phyloP scores from a whole-genome alignment of 116 monocot species.

The Dioscorea cayenensis region DNA sequence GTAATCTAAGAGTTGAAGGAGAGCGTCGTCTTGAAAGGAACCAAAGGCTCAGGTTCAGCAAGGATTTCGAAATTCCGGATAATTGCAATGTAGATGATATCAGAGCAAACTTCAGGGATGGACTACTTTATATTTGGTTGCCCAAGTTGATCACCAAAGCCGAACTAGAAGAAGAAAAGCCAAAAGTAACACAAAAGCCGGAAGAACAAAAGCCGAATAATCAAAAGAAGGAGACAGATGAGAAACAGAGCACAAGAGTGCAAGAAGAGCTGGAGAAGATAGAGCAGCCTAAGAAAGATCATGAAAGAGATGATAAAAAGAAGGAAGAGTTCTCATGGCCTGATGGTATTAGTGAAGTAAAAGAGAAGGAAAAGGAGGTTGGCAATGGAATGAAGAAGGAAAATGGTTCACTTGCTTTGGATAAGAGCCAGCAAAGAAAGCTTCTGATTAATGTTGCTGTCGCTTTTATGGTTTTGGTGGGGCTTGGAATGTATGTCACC shows the following conservation, averaged over 20 bases:
- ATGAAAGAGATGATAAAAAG: background rate
- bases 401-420: background rate
- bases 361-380: background rate
- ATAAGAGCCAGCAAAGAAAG: background rate
- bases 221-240: background rate
- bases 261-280: background rate
- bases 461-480: background rate
- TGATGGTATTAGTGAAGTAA: background rate
- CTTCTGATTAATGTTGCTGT: constrained; percentile 2
- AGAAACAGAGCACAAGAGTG: background rate
- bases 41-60: constrained; percentile 27
- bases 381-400: background rate
- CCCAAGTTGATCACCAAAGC: background rate
- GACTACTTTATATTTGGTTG: constrained; percentile 10
- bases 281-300: background rate
- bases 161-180: background rate
- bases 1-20: constrained; percentile 2
- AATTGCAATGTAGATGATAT: constrained; percentile 18
- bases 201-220: too few species aligned
- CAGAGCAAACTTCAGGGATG: constrained; percentile 39
- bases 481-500: background rate
- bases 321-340: background rate
- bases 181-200: background rate
- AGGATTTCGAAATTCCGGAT: constrained; percentile 30
- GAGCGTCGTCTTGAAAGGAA: constrained; percentile 2